Conservation (phyloP, 1,284 basidiomycete species). For the Trichosporon ovoides region DNA sequence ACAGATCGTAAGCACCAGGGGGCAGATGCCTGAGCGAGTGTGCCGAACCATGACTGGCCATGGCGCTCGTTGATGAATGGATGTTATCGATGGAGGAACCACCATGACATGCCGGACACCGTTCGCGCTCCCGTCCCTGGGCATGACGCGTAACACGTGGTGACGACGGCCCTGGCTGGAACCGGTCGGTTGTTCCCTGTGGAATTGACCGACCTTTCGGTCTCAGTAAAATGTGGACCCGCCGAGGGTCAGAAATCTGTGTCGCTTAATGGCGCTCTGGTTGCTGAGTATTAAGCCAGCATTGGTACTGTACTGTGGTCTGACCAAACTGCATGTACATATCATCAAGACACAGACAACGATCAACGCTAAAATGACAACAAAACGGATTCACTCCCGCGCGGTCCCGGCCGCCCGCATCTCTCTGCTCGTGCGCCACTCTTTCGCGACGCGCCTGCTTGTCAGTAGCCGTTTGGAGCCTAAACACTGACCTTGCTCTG, state of each 20-base stretch:
- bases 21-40: background rate
- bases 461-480: background rate
- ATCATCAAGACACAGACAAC: background rate
- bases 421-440: conserved; percentile 4
- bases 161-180: too few species aligned
- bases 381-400: background rate
- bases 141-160: background rate
- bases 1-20: conserved; percentile 30
- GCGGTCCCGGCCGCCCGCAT: background rate
- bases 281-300: too few species aligned
- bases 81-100: background rate
- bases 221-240: background rate
- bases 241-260: too few species aligned
- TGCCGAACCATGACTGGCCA: background rate
- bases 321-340: background rate
- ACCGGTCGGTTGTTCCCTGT: background rate
- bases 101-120: too few species aligned
- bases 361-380: too few species aligned
- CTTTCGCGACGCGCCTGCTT: conserved; percentile 2
- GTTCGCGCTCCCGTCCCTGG: background rate
- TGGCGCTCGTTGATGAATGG: background rate
- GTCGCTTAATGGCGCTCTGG: too few species aligned
- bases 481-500: conserved; percentile 60
- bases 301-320: too few species aligned
- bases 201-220: background rate